phyloP scores from a whole-genome alignment of 148 eudicot genomes.

The Silene conica region DNA sequence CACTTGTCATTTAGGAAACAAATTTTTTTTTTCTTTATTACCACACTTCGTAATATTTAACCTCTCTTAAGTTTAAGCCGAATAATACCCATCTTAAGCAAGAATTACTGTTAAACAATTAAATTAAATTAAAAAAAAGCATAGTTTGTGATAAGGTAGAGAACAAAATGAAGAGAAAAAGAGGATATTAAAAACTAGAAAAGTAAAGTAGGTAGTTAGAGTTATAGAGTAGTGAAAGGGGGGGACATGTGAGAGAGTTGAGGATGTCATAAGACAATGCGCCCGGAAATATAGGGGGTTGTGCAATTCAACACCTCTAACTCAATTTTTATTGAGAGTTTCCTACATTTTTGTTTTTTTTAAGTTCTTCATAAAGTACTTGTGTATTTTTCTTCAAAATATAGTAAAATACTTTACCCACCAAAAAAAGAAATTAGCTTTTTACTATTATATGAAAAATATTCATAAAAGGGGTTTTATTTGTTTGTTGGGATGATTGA shows the following conservation, averaged over 20 bases:
- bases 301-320: conserved; percentile 26
- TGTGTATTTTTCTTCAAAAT: not conserved
- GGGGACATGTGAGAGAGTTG: conserved; percentile 31
- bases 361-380: not conserved
- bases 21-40: too few species aligned
- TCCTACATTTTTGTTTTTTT: not conserved
- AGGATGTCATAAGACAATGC: conserved; percentile 33
- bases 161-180: conserved; percentile 1
- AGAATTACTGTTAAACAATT: too few species aligned
- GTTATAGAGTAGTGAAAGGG: conserved; percentile 1
- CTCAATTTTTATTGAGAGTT: conserved; percentile 20
- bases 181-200: not conserved
- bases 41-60: too few species aligned
- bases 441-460: too few species aligned
- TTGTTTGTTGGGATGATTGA: too few species aligned
- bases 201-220: conserved; percentile 11
- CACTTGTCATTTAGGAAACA: too few species aligned
- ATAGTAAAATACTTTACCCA: not conserved
- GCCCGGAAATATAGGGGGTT: conserved; percentile 52
- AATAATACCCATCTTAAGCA: too few species aligned
- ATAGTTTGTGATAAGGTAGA: not conserved
- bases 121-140: not conserved
- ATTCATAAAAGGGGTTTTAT: too few species aligned
- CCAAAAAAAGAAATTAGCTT: not conserved
- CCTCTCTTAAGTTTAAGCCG: too few species aligned